Base-by-base conservation (phyloP, 2,329 filamentous ascomycete species). In the Talaromyces sp. region DNA sequence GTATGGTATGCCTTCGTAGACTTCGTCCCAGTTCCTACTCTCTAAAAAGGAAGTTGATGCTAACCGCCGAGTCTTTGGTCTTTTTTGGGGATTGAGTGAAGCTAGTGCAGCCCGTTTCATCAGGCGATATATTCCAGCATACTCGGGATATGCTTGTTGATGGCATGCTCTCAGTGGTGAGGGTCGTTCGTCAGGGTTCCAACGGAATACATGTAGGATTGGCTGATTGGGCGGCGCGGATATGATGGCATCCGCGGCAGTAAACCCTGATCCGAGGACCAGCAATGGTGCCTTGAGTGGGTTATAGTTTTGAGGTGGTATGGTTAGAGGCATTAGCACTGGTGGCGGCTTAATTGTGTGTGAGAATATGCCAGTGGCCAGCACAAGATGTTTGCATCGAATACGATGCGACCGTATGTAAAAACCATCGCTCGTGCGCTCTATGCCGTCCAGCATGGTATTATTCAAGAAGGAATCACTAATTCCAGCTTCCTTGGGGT, bases 211-310 rank as follows among this genome's bases (percentile, higher is more conserved):
- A 66, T 87, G 85, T n/a, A 87, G 71, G 51, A 87, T 80, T 58
- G 78, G 82, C 54, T 81, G 81, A n/a, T 73, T 67, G 15, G 75
- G 70, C 30, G 79, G 74, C 22, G 81, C 76, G 6, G 83, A 85
- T 44, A 86, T 81, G 56, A 87, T 86, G 3, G 82, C 76, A 72
- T 87, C 85, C 28, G 85, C 85, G 2, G 85, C 85, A 2, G 84
- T 85, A 70, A 87, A 87, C 0, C 85, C 85, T 9, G 84, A 86
- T 6, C 85, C 85, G 55, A 87, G 77, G 6, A 87, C 80, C 4
- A 87, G 76, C 1, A 86, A 68, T 0, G 84, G 81, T 3, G 68
- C 65, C 33, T 17, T 32, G 27, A 17, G 22, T 11, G 62, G 58
- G 13, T 53, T 33, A 10, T 22, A 65, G 32, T 1, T 69, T 61